Conservation (phyloP, 108 stramenopile genomes). For the Bacterosira constricta region DNA sequence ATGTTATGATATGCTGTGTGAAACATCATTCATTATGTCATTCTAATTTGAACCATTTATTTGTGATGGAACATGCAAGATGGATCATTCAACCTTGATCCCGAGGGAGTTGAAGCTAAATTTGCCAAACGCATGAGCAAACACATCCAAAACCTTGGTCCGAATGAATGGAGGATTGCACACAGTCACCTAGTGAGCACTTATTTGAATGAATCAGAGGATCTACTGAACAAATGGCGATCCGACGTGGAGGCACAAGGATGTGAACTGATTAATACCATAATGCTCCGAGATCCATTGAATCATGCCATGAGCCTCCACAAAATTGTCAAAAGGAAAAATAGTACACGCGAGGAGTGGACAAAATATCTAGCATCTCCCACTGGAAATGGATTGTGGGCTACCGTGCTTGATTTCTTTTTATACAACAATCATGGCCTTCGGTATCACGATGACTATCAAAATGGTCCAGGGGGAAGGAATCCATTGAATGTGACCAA, state of each 20-base stretch:
- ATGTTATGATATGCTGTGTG: too few species aligned
- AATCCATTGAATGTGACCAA: constrained; percentile 24
- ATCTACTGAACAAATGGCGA: constrained; percentile 33
- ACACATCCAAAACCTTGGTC: constrained; percentile 31
- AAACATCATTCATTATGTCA: background rate
- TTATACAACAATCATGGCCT: constrained; percentile 38
- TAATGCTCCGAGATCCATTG: constrained; percentile 51
- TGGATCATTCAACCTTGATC: constrained; percentile 1
- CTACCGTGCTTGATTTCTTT: constrained; percentile 39
- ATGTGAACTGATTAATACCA: constrained; percentile 37
- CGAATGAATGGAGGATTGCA: constrained; percentile 48
- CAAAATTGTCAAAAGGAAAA: constrained; percentile 22
- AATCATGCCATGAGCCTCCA: constrained; percentile 46
- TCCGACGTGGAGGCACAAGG: constrained; percentile 37
- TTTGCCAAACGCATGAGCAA: constrained; percentile 7
- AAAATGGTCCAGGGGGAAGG: constrained; percentile 4
- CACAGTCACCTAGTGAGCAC: constrained; percentile 35
- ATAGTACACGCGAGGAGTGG: constrained; percentile 35
- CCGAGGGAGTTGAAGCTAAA: background rate
- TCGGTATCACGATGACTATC: constrained; percentile 35
- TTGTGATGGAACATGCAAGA: background rate
- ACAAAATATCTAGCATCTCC: constrained; percentile 13
- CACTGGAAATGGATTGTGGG: constrained; percentile 26
- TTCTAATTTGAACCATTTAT: background rate
- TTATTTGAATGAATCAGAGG: constrained; percentile 36